Base-by-base conservation (phyloP, 768 basidiomycete genomes). In the Agrocybe pediades region DNA sequence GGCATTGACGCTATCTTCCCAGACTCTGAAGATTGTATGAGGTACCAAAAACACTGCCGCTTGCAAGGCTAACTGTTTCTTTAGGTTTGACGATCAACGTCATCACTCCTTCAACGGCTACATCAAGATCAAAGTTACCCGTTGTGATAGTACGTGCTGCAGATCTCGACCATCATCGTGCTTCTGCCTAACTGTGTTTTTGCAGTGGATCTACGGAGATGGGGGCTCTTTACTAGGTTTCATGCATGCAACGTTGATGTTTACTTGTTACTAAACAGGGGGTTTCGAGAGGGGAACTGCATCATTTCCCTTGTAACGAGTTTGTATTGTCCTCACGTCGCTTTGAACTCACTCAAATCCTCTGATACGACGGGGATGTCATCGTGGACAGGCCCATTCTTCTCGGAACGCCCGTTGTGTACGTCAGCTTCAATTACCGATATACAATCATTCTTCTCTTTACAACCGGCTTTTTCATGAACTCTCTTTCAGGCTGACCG, bases 391-490 rank as follows among this genome's bases (percentile, higher is more conserved):
- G 77, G n/a, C 83, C 82, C 0, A 69, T 79, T 15, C 59, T 65
- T 0, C 58, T 82, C 4, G 71, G 70, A 3, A 64, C 68, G 43
- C 81, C 82, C 0, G 68, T 81, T 3, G 62, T 83, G 25, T 82
- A 75, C 54, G 81, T 82, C 7, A 79, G 77, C 57, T 75, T 82
- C 69, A 83, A 85, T 59, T 84, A 85, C 45, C 68, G 79, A 62
- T 62, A 50, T 6, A 42, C 21, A 9, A 3, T n/a, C 16, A n/a
- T 50, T 9, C 30, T 2, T 15, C 23, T 44, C 0, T 11, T 25
- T 16, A 13, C n/a, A 25, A 15, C 9, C 17, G 40, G 16, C 9
- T 36, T 24, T 26, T 27, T 24, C 13, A 6, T 49, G 23, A 23
- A 23, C 19, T 20, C 15, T 23, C 30, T 13, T 3, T 11, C n/a